phyloP scores from a whole-genome alignment of 106 monocot species.

The Acorus calamus region DNA sequence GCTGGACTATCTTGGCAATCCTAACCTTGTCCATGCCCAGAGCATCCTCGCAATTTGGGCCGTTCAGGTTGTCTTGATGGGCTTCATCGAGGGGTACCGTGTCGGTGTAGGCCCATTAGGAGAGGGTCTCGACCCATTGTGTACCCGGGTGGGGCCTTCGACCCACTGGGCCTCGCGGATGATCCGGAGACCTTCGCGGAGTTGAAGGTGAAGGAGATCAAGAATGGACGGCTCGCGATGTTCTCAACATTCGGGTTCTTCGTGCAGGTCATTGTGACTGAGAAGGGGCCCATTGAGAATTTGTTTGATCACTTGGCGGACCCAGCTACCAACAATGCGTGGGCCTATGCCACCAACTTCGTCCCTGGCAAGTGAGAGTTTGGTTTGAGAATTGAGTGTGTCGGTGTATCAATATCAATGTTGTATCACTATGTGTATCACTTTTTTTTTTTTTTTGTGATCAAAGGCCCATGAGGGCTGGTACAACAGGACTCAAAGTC shows the following conservation, averaged over 20 bases:
- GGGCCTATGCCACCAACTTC: constrained; percentile 17
- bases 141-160: constrained; percentile 13
- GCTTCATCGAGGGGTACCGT: constrained; percentile 18
- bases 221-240: constrained; percentile 10
- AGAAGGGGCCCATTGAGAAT: constrained; percentile 13
- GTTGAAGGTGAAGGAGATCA: constrained; percentile 19
- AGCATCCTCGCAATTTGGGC: constrained; percentile 25
- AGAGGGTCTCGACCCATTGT: constrained; percentile 4
- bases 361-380: constrained; percentile 10
- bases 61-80: constrained; percentile 12
- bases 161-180: constrained; percentile 14
- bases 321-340: constrained; percentile 14
- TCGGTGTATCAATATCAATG: neutral
- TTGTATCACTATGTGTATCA: too few species aligned
- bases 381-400: neutral
- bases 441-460: too few species aligned
- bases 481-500: too few species aligned
- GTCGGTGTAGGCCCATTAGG: constrained; percentile 14
- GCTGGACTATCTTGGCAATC: constrained; percentile 18
- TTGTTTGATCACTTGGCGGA: constrained; percentile 7
- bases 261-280: constrained; percentile 13
- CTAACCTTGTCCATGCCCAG: constrained; percentile 13
- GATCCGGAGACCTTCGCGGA: constrained; percentile 17
- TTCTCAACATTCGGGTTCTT: constrained; percentile 13
- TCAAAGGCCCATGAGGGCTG: too few species aligned